Conservation (phyloP, 495 filamentous ascomycete species). For the Aspergillus sclerotioniger region DNA sequence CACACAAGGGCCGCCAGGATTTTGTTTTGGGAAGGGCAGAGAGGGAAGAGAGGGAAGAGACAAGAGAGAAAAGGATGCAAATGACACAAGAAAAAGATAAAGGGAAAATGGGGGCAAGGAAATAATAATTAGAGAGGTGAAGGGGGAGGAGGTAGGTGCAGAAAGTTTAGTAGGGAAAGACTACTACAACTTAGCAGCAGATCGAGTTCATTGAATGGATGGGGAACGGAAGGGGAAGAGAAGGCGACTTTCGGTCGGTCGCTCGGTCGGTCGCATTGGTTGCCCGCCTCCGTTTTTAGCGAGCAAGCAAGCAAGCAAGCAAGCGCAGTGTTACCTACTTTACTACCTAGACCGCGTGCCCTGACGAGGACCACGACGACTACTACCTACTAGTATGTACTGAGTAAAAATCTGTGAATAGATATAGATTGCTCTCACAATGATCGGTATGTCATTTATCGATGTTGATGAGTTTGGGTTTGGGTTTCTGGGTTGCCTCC, state of each 20-base stretch:
- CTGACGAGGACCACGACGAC: too few species aligned
- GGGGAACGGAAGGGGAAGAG: background rate
- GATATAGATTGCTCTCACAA: too few species aligned
- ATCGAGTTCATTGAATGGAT: slow-evolving; percentile 8
- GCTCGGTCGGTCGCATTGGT: background rate
- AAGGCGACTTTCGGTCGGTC: background rate
- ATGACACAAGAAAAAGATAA: slow-evolving; percentile 8
- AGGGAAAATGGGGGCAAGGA: slow-evolving; percentile 9
- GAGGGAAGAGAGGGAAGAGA: slow-evolving; percentile 25
- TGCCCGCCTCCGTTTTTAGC: slow-evolving; percentile 7
- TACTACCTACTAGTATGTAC: too few species aligned
- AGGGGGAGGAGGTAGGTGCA: slow-evolving; percentile 12
- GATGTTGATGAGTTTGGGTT: too few species aligned
- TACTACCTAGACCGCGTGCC: background rate
- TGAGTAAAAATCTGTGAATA: too few species aligned
- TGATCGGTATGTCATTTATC: too few species aligned
- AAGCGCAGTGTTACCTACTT: background rate
- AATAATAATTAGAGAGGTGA: slow-evolving; percentile 7
- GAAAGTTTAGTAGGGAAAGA: slow-evolving; percentile 14
- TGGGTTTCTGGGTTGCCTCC: too few species aligned
- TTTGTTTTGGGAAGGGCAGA: slow-evolving; percentile 28
- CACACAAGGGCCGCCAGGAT: slow-evolving; percentile 23
- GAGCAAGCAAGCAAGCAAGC: background rate
- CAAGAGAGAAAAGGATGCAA: slow-evolving; percentile 8
- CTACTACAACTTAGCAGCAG: background rate